Base-by-base conservation (phyloP, 2,329 filamentous ascomycete genomes). In the Sclerotinia trifoliorum region DNA sequence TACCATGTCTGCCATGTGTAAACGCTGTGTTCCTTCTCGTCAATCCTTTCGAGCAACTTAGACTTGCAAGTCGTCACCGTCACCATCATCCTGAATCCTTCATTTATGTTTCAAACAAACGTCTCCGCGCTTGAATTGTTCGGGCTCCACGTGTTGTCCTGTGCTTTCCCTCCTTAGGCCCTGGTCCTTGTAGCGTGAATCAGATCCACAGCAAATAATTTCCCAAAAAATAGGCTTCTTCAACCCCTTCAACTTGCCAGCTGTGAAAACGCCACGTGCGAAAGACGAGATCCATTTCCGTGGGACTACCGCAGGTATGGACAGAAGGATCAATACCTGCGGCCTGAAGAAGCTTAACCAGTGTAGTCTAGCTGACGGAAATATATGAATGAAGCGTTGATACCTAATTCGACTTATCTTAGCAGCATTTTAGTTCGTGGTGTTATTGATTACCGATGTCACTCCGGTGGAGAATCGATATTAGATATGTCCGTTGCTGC, bases 11-110 rank as follows among this genome's bases (percentile, higher is more conserved):
- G 21, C 58, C 29, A 35, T 62, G 58, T 62, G 29, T 62, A 49
- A 49, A 26, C 29, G 58, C 44, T 49, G 29, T n/a, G 4, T 35
- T 13, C 8, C 32, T 32, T 29, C 17, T 29, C 57, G 48, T 48
- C 58, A 19, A 62, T 49, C 60, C 60, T 26, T 19, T 49, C 17
- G 26, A 29, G 49, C 13, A 61, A 35, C 57, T 48, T 48, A 24
- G 10, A 29, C 5, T 17, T 35, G 44, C 1, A 35, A 35, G 57
- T n/a, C 26, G 42, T 32, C 17, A 61, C 48, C 26, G 26, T 61
- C 17, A 61, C 48, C 26, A 21, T 61, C 58, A 49, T 61, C 46
- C 60, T 63, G n/a, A 63, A 63, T 63, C 60, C 60, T 63, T 52
- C 32, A 51, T 39, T 63, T 51, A 8, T n/a, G 46, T 63, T 39